Conservation (phyloP, 345 rosid genomes). For the Pelargonium nanum region DNA sequence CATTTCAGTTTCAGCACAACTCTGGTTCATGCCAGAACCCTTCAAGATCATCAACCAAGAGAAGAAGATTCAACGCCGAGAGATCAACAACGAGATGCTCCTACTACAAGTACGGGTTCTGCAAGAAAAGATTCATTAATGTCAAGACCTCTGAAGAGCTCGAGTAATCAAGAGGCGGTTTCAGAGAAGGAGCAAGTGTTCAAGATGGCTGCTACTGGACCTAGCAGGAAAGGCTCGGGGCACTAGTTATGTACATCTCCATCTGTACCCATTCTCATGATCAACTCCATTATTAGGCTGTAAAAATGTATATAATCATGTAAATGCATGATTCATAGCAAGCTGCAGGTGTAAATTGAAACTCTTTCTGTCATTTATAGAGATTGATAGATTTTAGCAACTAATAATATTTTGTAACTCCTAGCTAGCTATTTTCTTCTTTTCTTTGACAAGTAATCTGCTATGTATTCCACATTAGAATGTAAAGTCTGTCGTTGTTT, state of each 20-base stretch:
- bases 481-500: too few relatives aligned
- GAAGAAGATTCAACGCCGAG: neutral
- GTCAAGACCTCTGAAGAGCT: too few relatives aligned
- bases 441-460: too few relatives aligned
- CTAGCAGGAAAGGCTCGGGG: constrained; percentile 76
- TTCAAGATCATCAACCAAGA: neutral
- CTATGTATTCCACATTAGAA: too few relatives aligned
- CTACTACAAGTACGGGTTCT: neutral
- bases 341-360: neutral
- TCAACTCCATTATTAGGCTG: neutral
- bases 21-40: neutral
- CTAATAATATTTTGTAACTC: neutral
- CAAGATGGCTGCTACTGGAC: constrained; percentile 54
- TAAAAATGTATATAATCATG: neutral
- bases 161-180: constrained; percentile 1
- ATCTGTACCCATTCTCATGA: neutral
- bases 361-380: too few relatives aligned
- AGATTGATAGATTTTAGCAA: neutral
- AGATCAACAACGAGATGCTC: neutral
- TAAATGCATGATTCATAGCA: neutral
- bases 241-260: constrained; percentile 23
- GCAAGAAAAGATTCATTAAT: neutral
- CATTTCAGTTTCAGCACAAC: neutral
- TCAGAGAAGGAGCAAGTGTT: constrained; percentile 15
- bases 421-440: too few relatives aligned